phyloP scores from a whole-genome alignment of 805 yeast genomes.

The Lipomyces starkeyi region DNA sequence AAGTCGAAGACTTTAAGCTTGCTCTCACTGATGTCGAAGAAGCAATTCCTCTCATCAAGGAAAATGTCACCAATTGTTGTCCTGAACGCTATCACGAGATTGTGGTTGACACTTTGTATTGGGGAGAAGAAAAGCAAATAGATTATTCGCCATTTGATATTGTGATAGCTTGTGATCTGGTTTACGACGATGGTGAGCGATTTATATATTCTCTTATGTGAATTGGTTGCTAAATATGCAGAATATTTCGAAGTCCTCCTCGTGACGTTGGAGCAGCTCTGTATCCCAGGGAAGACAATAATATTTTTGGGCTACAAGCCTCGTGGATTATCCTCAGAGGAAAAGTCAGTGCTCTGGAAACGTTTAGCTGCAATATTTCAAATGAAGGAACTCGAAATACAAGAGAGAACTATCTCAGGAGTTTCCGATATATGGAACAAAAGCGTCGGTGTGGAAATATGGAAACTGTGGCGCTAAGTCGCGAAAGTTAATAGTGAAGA shows the following conservation, averaged over 20 bases:
- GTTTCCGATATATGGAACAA: slow-evolving; percentile 1
- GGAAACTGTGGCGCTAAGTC: slow-evolving; percentile 17
- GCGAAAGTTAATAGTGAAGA: background rate
- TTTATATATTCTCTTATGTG: background rate
- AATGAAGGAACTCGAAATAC: slow-evolving; percentile 9
- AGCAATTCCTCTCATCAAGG: slow-evolving; percentile 26
- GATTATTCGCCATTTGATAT: slow-evolving; percentile 19
- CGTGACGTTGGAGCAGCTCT: slow-evolving; percentile 17
- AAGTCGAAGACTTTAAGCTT: slow-evolving; percentile 4
- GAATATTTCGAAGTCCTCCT: slow-evolving; percentile 26
- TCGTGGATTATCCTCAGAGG: slow-evolving; percentile 30
- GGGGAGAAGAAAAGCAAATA: slow-evolving; percentile 22
- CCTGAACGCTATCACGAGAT: background rate
- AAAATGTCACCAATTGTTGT: slow-evolving; percentile 9
- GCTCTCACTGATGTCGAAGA: slow-evolving; percentile 30
- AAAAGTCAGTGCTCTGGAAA: slow-evolving; percentile 18
- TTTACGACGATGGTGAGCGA: slow-evolving; percentile 31
- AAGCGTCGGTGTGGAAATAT: slow-evolving; percentile 29
- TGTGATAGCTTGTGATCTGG: slow-evolving; percentile 33
- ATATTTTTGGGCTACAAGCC: slow-evolving; percentile 34
- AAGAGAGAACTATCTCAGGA: slow-evolving; percentile 16
- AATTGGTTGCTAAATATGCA: background rate
- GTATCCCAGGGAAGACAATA: slow-evolving; percentile 18
- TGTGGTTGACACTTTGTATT: slow-evolving; percentile 10
- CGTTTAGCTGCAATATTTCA: slow-evolving; percentile 8